Conservation (phyloP, 371 early-diverging fungal genomes). For the Coemansia sp. region DNA sequence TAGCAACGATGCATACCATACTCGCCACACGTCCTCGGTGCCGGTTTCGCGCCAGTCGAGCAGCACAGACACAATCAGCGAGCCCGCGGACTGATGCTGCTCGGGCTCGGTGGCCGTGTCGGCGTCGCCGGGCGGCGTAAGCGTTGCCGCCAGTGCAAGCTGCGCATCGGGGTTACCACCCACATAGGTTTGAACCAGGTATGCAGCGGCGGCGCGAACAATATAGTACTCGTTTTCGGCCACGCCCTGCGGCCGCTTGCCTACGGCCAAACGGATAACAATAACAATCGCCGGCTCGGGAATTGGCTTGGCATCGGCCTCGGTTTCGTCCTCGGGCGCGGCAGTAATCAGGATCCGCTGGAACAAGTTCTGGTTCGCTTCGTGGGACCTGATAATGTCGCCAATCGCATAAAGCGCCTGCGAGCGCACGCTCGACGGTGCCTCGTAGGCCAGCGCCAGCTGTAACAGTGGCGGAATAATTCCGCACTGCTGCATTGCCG, state of each 20-base stretch:
- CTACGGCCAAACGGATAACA: slow-evolving; percentile 50
- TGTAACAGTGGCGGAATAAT: slow-evolving; percentile 63
- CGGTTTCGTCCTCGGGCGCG: slow-evolving; percentile 29
- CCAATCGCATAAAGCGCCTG: slow-evolving; percentile 82
- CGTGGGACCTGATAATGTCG: slow-evolving; percentile 75
- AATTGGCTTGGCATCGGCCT: slow-evolving; percentile 48
- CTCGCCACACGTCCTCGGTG: slow-evolving; percentile 73
- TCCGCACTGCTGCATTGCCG: slow-evolving; percentile 78
- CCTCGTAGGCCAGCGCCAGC: slow-evolving; percentile 61
- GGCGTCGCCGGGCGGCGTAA: slow-evolving; percentile 68
- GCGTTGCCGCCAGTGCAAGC: slow-evolving; percentile 78
- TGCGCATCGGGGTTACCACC: slow-evolving; percentile 82
- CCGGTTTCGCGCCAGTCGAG: slow-evolving; percentile 69
- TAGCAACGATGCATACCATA: slow-evolving; percentile 86
- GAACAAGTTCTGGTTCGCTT: slow-evolving; percentile 72
- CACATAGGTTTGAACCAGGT: slow-evolving; percentile 61
- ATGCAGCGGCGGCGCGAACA: slow-evolving; percentile 51
- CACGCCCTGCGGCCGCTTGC: slow-evolving; percentile 36
- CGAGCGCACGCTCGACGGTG: slow-evolving; percentile 62
- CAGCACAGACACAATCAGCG: slow-evolving; percentile 73
- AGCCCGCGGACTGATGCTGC: slow-evolving; percentile 81
- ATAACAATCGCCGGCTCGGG: slow-evolving; percentile 54
- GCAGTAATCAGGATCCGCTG: slow-evolving; percentile 55
- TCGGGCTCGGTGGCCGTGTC: slow-evolving; percentile 54
- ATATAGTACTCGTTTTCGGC: slow-evolving; percentile 45